These are phyloP conservation scores for Umbelopsis ramanniana DNA, from an alignment of 192 early-diverging fungal species.

Conservation along the genomic window DNA sequence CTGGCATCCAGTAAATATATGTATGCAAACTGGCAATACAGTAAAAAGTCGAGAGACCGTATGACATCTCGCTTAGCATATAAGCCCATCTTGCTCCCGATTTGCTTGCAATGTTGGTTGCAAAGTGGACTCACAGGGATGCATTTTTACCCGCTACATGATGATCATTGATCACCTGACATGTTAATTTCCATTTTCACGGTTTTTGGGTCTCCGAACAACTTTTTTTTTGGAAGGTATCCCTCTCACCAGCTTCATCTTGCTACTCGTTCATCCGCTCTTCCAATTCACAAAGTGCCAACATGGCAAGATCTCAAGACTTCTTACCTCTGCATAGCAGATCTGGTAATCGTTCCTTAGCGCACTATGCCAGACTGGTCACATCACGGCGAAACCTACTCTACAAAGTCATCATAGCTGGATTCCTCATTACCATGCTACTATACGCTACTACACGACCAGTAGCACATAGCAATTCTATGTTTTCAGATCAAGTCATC, in stretches of 20 bases:
- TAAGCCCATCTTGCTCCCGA: conserved; percentile 23
- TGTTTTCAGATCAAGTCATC: conserved; percentile 12
- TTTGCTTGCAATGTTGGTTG: not conserved
- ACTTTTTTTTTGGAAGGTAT: not conserved
- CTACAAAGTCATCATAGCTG: not conserved
- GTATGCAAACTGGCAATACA: conserved; percentile 42
- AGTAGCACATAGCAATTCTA: conserved; percentile 2
- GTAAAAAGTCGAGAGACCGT: conserved; percentile 38
- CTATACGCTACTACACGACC: not conserved
- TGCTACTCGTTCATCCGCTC: not conserved
- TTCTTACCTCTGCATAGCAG: conserved; percentile 24
- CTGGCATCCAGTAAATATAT: conserved; percentile 40
- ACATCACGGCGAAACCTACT: conserved; percentile 20
- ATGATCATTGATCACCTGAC: too few relatives aligned
- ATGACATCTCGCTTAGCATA: conserved; percentile 36
- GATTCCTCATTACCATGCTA: not conserved
- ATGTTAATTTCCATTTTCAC: too few relatives aligned
- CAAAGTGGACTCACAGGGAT: too few relatives aligned
- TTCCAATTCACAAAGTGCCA: not conserved
- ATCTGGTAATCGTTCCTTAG: conserved; percentile 8
- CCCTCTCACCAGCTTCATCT: not conserved
- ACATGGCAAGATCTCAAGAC: conserved; percentile 20
- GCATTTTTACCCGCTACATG: too few relatives aligned
- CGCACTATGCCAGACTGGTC: conserved; percentile 4
- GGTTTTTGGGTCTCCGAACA: too few relatives aligned